Conservation (phyloP, 441 rosid species). For the Aleurites moluccanus region DNA sequence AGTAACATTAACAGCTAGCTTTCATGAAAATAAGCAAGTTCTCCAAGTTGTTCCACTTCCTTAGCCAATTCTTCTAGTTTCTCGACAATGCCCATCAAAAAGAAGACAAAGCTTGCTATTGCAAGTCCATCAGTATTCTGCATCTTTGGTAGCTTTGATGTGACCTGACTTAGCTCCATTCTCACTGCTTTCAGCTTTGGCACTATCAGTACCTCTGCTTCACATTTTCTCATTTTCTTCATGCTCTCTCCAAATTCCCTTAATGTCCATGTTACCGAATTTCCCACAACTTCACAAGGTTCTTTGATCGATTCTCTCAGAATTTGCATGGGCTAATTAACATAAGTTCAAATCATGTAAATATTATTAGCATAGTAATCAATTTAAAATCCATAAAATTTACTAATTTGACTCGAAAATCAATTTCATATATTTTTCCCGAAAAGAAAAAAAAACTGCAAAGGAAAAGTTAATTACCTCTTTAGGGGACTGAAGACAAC, state of each 20-base stretch:
- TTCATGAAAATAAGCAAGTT: conserved; percentile 38
- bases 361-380: not conserved
- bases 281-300: conserved; percentile 37
- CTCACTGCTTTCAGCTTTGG: conserved; percentile 47
- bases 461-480: conserved; percentile 31
- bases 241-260: conserved; percentile 62
- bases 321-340: conserved; percentile 27
- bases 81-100: conserved; percentile 43
- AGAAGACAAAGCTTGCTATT: conserved; percentile 43
- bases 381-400: too few species aligned
- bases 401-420: too few species aligned
- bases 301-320: conserved; percentile 41
- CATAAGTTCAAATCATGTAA: too few species aligned
- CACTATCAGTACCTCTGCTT: conserved; percentile 26
- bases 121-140: conserved; percentile 40
- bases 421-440: too few species aligned
- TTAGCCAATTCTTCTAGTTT: conserved; percentile 53
- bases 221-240: conserved; percentile 43
- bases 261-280: conserved; percentile 43
- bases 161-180: conserved; percentile 35
- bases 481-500: conserved; percentile 35
- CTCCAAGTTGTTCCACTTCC: conserved; percentile 56
- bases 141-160: conserved; percentile 6
- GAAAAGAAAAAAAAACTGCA: too few species aligned
- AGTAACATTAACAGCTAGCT: not conserved